Percentiles rank a stretch among this genome's conserved stretches.
These are phyloP conservation scores for Hansfordia pulvinata DNA, from an alignment of 2,329 filamentous ascomycete genomes.

Conservation along the genomic window DNA sequence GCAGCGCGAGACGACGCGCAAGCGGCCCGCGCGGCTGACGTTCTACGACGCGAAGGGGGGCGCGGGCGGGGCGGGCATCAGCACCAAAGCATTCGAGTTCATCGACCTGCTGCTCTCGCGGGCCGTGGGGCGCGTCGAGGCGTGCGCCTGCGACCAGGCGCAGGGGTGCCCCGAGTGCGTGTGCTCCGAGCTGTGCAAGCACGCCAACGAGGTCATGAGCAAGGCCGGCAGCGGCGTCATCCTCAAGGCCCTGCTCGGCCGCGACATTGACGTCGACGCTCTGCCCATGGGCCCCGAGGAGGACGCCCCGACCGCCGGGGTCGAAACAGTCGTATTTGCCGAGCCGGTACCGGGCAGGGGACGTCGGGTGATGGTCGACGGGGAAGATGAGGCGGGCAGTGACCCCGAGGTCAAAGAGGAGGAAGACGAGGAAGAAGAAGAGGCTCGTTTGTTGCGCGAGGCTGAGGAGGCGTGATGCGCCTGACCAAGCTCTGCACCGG, in stretches of 20 bases:
- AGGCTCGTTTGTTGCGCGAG: too few relatives aligned
- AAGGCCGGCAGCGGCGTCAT: constrained; percentile 80
- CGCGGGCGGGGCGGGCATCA: constrained; percentile 69
- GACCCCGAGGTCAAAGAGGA: constrained; percentile 12
- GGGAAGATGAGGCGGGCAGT: too few relatives aligned
- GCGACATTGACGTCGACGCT: constrained; percentile 69
- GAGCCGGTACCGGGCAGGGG: constrained; percentile 41
- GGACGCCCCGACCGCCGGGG: constrained; percentile 50
- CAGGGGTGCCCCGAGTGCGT: constrained; percentile 92
- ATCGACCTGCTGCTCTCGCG: constrained; percentile 65
- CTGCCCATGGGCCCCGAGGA: constrained; percentile 76
- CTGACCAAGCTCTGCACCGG: too few relatives aligned
- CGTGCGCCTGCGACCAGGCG: constrained; percentile 60
- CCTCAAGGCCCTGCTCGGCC: constrained; percentile 58
- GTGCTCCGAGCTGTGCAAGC: constrained; percentile 69
- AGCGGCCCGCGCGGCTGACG: constrained; percentile 75
- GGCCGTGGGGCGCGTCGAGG: constrained; percentile 62
- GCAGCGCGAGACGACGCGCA: constrained; percentile 52
- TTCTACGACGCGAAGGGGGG: constrained; percentile 96
- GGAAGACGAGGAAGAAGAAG: constrained; percentile 8
- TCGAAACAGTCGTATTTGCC: constrained; percentile 74
- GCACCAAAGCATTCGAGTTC: constrained; percentile 88
- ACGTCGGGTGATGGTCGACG: constrained; percentile 8
- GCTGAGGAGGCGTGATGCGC: too few relatives aligned
- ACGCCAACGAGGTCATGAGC: constrained; percentile 84